phyloP scores from a whole-genome alignment of 2,329 filamentous ascomycete species.

The Phoma sp. region DNA sequence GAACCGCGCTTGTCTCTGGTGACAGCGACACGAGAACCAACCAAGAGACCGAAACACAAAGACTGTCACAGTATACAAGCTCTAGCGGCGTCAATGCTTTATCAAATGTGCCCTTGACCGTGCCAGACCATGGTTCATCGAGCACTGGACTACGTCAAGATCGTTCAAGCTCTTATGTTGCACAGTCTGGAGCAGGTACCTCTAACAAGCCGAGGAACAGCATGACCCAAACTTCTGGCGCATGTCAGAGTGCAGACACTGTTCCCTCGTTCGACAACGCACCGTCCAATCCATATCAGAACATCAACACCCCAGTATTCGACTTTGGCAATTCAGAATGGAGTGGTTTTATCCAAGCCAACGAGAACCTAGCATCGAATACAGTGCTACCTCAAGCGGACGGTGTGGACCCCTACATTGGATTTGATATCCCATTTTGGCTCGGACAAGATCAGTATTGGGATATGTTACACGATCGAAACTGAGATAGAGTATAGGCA shows the following conservation, averaged over 20 bases:
- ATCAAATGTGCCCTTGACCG: not conserved
- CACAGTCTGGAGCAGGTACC: not conserved
- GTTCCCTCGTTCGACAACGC: not conserved
- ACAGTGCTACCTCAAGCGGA: constrained; percentile 8
- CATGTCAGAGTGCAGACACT: not conserved
- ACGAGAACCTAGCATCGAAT: not conserved
- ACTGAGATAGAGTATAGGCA: not conserved
- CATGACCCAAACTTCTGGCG: not conserved
- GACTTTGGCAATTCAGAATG: constrained; percentile 17
- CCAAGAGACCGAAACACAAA: too few species aligned
- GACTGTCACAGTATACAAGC: constrained; percentile 1
- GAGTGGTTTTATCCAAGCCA: constrained; percentile 16
- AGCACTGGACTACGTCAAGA: constrained; percentile 1
- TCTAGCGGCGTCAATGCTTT: constrained; percentile 1
- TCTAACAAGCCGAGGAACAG: not conserved
- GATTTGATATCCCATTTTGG: constrained; percentile 48
- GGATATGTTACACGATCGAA: constrained; percentile 25
- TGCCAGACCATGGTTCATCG: not conserved
- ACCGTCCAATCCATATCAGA: not conserved
- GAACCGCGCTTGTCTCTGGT: not conserved
- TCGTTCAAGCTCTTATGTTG: not conserved
- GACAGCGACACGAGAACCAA: not conserved
- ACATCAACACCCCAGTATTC: not conserved
- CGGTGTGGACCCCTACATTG: constrained; percentile 37
- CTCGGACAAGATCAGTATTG: constrained; percentile 44